These are phyloP conservation scores for Sclerotinia borealis DNA, from an alignment of 2,329 filamentous ascomycete species.

Conservation along the genomic window DNA sequence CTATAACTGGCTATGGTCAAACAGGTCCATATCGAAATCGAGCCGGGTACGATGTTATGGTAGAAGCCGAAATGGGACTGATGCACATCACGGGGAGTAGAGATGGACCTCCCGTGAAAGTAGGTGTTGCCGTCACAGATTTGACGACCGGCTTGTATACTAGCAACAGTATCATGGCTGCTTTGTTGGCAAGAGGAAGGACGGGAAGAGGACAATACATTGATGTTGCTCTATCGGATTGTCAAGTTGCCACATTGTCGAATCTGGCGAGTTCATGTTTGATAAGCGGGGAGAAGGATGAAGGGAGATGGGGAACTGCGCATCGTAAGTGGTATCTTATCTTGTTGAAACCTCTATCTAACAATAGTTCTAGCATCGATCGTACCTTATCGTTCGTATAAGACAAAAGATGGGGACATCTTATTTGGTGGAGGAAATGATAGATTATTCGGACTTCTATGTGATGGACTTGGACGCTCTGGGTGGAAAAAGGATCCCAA, in stretches of 20 bases:
- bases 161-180: conserved; percentile 92
- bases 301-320: conserved; percentile 90
- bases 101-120: conserved; percentile 89
- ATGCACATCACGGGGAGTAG: conserved; percentile 96
- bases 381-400: conserved; percentile 86
- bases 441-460: conserved; percentile 59
- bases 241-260: conserved; percentile 87
- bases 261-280: conserved; percentile 92
- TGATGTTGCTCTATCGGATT: conserved; percentile 86
- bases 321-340: conserved; percentile 58
- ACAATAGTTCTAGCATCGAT: conserved; percentile 64
- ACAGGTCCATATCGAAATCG: conserved; percentile 82
- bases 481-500: conserved; percentile 55
- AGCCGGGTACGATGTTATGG: conserved; percentile 98
- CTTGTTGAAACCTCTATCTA: neutral
- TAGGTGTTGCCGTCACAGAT: conserved; percentile 94
- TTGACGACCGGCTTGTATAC: conserved; percentile 93
- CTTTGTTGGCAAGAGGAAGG: conserved; percentile 67
- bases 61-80: conserved; percentile 93
- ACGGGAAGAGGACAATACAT: conserved; percentile 86
- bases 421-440: conserved; percentile 70
- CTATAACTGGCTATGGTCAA: conserved; percentile 95
- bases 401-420: conserved; percentile 64
- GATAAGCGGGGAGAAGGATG: conserved; percentile 80
- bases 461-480: conserved; percentile 50